Evolutionary conservation across 2,329 filamentous ascomycete genomes (phyloP), one percentile per base, ranked within the genome.

Genomic region (Phyllosticta capitalensis): DNA sequence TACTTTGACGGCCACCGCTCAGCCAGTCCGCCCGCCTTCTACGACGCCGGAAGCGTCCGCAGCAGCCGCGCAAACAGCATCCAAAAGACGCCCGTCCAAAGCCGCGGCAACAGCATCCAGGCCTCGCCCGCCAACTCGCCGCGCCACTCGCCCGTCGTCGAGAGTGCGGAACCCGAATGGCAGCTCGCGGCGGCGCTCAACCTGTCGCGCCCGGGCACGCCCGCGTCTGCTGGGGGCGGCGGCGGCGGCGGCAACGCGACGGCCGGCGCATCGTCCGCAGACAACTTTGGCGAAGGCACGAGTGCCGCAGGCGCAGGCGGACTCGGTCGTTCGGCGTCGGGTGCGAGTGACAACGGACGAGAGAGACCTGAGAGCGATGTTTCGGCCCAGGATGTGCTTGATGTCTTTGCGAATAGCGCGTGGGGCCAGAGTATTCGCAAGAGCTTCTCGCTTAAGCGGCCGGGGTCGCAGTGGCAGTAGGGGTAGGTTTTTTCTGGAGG

Each of bases 361-460:
- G 24, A 64, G 64, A 77, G 86, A 51, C 82, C 85, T 22, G 83
- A 82, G 58, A 91, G 87, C 71, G 79, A 81, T 5, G 86, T 92
- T 60, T 90, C 84, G 67, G 85, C 87, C 55, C 83, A 86, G 54
- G 87, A 91, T 67, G 88, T 95, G 65, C 83, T 92, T 71, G 85
- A 91, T 65, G 88, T 94, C 69, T 81, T 97, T 58, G 90, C 94
- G 67, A 89, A 92, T 68, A 94, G 90, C 19, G 87, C 89, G 17
- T 97, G 92, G 92, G 89, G 92, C 56, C 90, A 95, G 75, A 95
- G 89, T 77, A 91, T 96, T 64, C 81, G 91, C 64, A 82, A 90
- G 63, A 95, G 90, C 75, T 90, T 94, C 66, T 96, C 91, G 57
- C 81, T 79, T 67, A 79, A 79, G 22, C 30, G 56, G 17, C 52